Evolutionary conservation across 1,139 yeast genomes (phyloP), one percentile per base, ranked within the genome.

Genomic region (Magnusiomyces fungicola): DNA sequence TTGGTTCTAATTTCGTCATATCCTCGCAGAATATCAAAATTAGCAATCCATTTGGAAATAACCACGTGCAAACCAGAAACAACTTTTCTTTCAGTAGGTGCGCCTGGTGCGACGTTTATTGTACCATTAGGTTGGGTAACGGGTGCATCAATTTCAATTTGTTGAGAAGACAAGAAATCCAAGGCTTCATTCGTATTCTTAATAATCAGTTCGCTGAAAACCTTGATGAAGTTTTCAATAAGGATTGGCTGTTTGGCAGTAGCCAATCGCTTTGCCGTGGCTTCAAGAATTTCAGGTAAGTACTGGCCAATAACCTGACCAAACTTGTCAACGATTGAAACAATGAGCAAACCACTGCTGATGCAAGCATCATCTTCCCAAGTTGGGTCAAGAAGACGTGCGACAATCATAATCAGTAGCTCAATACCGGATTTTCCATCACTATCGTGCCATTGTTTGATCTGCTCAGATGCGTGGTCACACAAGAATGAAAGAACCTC

Each of bases 1-100:
- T 86, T 86, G 52, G 79, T 80, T 55, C 77, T 74, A 50, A 90
- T 87, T 53, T 79, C 80, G 37, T 81, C 85, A 53, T 77, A 81
- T 0, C 97, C 97, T 52, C 94, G 72, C 43, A 90, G 76, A 1
- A 83, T 80, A 59, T 86, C 94, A 66, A 86, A 90, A 1, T 89
- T 78, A 34, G 79, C 79, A 47, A 90, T 75, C 97, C 97, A 90
- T 49, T 84, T 81, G 3, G 83, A 82, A 46, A 86, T 62, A 1
- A 83, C 77, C 2, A 70, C 63, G 7, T 65, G 63, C 16, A 83
- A 63, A 1, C 80, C 81, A 43, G 68, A 39, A 12, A 41, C 27
- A 4, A 22, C 19, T 16, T 30, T 42, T 12, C 42, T 29, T 12
- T 46, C 46, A 2, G 45, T 41, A 3, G 24, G 12, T 37, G 41